Evolutionary conservation across 148 eudicot species (phyloP), one percentile per base, ranked within the genome.

Genomic region (Amaranthus hypochondriacus): DNA sequence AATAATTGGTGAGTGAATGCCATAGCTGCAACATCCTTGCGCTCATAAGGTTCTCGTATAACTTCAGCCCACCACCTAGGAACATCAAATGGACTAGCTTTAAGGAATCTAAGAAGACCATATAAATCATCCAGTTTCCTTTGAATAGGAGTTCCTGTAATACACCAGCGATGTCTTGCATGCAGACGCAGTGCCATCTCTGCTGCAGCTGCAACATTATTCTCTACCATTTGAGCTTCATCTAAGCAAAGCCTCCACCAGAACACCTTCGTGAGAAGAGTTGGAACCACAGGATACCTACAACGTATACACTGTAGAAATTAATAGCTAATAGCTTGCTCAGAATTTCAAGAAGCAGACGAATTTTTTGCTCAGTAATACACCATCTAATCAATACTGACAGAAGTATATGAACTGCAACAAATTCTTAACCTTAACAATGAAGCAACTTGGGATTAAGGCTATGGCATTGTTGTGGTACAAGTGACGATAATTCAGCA

Each of bases 191-290:
- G 66, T 50, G 97, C 97, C 97, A 94, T 89, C 80, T 94, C 98
- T 74, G 97, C 83, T 42, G 97, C 96, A 46, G 89, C 82, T 51
- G 92, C 83, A 78, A 85, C 86, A 86, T 85, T 92, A 88, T 87
- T 87, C 84, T 94, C 98, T 69, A 94, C 97, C 98, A 94, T 94
- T 83, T 94, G 98, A 80, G 98, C 98, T 84, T 94, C 98, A 81
- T 94, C 98, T 85, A 94, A 75, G 81, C 98, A 94, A 70, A 94
- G 76, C 79, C 98, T 87, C 97, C 98, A 94, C 98, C 98, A 92
- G 15, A 78, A 81, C 75, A 94, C 78, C 82, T 89, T 84, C 62
- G 98, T 94, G 69, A 94, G 86, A 53, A 80, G 83, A 69, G 97
- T 91, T 68, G 98, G 98, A 72, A 84, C 81, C 57, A 94, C 96